Percentiles rank a stretch among this genome's conserved stretches.
These are phyloP conservation scores for Boletus sp. DNA, from an alignment of 768 basidiomycete species.

Conservation along the genomic window DNA sequence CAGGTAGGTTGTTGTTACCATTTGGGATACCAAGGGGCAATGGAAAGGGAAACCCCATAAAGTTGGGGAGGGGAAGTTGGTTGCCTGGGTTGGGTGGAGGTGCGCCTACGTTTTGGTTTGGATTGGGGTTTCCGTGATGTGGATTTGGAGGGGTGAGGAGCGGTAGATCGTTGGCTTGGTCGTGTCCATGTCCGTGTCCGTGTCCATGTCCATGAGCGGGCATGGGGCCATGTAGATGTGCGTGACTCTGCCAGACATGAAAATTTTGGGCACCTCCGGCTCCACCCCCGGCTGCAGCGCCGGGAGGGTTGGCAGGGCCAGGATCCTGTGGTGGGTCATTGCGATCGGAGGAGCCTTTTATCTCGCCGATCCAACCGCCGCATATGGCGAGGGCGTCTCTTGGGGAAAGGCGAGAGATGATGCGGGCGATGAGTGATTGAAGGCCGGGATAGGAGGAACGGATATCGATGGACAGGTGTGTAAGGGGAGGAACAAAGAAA, in stretches of 20 bases:
- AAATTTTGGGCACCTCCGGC: neutral
- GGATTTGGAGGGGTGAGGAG: constrained; percentile 12
- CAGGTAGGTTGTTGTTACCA: neutral
- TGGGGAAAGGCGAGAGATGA: constrained; percentile 28
- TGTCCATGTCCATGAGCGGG: neutral
- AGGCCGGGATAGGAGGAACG: constrained; percentile 32
- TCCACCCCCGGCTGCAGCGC: neutral
- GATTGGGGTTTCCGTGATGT: constrained; percentile 2
- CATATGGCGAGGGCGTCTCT: constrained; percentile 30
- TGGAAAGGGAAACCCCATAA: constrained; percentile 7
- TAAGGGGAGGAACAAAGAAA: constrained; percentile 40
- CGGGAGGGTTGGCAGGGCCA: neutral
- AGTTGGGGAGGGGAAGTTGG: neutral
- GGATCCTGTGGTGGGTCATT: neutral
- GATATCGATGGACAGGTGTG: constrained; percentile 53
- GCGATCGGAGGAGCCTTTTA: constrained; percentile 25
- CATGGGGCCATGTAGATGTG: constrained; percentile 2
- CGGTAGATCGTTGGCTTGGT: constrained; percentile 11
- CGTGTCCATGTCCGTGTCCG: neutral
- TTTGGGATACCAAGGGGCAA: constrained; percentile 5
- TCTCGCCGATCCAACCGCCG: constrained; percentile 35
- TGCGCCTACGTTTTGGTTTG: neutral
- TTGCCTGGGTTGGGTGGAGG: constrained; percentile 5
- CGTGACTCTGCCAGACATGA: constrained; percentile 2
- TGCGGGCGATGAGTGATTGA: constrained; percentile 14